Base-by-base conservation (phyloP, 352 stramenopile genomes). In the Phytophthora colocasiae region DNA sequence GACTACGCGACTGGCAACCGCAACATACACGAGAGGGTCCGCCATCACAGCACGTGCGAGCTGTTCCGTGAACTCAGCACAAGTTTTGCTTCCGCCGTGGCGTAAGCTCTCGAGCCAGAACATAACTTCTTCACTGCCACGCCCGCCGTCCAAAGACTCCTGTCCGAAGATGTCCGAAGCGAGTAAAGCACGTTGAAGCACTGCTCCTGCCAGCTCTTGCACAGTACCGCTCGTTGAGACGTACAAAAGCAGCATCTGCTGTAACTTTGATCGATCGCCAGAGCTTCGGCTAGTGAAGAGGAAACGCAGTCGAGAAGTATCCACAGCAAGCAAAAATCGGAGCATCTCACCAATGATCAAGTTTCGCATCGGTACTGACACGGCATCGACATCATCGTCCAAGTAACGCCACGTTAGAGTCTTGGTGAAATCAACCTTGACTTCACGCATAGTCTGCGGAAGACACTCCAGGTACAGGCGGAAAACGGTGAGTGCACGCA, bases 371-470 rank as follows among this genome's bases (percentile, higher is more conserved):
- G 73, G 67, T 36, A 40, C 19, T 9, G 57, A n/a, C 43, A 69
- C 8, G n/a, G 24, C 17, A 29, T 65, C 39, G n/a, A 58, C 22
- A 39, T 26, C 12, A 3, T n/a, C 34, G 19, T 87, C 67, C 12
- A 94, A 69, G 34, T 79, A 79, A 14, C 73, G 64, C 80, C 81
- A 93, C 0, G 66, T 64, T 2, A 95, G 61, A n/a, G 91, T 74
- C 72, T 96, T 96, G 10, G 89, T 88, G 22, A 95, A 87, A 66
- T 96, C 89, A 36, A 91, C 75, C 64, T 96, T 96, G 9, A 91
- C 77, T 31, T 96, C 89, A 29, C 75, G 75, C 85, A 93, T 96
- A 2, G 77, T 60, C 11, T 89, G 74, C 1, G 87, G 85, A 8
- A 96, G 64, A 41, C 84, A 93, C 55, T 87, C 74, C 17, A 93